Base-by-base conservation (phyloP, 225 moss, liverwort and hornwort species). In the Marchantia polymorpha region DNA sequence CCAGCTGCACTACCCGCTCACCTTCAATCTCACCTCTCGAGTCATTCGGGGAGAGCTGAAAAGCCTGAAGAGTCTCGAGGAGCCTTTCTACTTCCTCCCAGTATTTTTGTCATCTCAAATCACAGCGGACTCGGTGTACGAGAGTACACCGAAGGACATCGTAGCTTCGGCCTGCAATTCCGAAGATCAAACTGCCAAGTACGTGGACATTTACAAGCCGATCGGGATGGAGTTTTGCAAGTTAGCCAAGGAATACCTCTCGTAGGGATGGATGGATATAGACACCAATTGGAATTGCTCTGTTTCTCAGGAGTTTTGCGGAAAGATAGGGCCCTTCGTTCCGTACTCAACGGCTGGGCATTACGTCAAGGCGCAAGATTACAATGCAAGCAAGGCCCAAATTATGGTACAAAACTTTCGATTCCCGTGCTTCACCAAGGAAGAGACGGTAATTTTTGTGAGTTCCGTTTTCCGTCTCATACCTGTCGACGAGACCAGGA, bases 1-100 rank as follows among this genome's bases (percentile, higher is more conserved):
- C 46, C 81, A 88, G 65, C 77, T 90, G 55, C 82, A 81, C 64
- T 88, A 88, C 64, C 90, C 90, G 10, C 72, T 82, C 12, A 81
- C 39, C 7, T 82, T 53, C 75, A 85, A 85, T 72, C 90, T 90
- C 51, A 86, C 86, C 4, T 88, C 87, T 7, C 83, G 82, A 6
- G 76, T 83, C 20, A 84, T 86, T 68, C 82, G 83, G 3, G 90
- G 88, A n/a, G 76, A 86, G 60, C 68, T 90, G 17, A 80, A 58
- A 14, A 88, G 90, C 59, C 27, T 86, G 29, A 64, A 39, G 15
- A 1, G 50, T 61, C 65, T 67, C 8, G 76, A 67, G 59, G 75
- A 65, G 15, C 76, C 69, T 22, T 81, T 68, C 48, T 79, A 76
- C 64, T 89, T 89, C 54, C 46, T 55, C 14, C 84, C 86, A 17